Evolutionary conservation across 208 protist genomes (phyloP).

Genomic region (Wallacemonas collosoma): DNA sequence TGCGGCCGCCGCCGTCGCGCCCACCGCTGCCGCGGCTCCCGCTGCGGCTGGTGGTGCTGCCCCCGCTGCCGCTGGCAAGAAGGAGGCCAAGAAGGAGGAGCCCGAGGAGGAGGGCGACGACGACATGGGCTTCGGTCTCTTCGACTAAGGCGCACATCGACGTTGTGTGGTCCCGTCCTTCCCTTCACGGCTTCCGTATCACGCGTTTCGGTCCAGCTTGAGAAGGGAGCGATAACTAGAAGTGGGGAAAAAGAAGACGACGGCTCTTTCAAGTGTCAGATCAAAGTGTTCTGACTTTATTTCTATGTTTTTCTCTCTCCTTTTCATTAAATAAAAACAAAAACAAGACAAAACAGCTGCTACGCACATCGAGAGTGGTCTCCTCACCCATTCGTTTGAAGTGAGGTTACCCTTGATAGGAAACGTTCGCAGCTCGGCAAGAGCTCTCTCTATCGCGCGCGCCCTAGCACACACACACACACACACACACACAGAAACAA

Average conservation of each 20-base stretch:
- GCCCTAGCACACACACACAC: too few species aligned
- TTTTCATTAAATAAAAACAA: background rate
- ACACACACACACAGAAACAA: too few species aligned
- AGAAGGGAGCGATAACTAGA: too few species aligned
- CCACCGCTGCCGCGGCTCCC: constrained; percentile 35
- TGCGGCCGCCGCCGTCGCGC: constrained; percentile 48
- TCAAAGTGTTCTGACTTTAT: background rate
- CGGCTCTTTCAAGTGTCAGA: background rate
- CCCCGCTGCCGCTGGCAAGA: constrained; percentile 21
- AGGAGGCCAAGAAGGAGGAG: constrained; percentile 29
- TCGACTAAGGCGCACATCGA: constrained; percentile 41
- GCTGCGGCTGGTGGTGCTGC: constrained; percentile 30
- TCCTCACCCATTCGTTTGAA: too few species aligned
- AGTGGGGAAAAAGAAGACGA: background rate
- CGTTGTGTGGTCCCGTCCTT: background rate
- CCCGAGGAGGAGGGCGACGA: constrained; percentile 72
- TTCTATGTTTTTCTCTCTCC: background rate
- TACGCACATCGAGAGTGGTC: too few species aligned
- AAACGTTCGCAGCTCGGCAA: too few species aligned
- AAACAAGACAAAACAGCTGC: too few species aligned
- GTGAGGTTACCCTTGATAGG: too few species aligned
- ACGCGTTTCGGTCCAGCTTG: too few species aligned
- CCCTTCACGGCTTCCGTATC: constrained; percentile 22
- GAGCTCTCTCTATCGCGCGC: too few species aligned
- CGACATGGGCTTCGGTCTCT: constrained; percentile 82